These are phyloP conservation scores for Chaetomium fimeti DNA, from an alignment of 495 filamentous ascomycete genomes.

Conservation along the genomic window DNA sequence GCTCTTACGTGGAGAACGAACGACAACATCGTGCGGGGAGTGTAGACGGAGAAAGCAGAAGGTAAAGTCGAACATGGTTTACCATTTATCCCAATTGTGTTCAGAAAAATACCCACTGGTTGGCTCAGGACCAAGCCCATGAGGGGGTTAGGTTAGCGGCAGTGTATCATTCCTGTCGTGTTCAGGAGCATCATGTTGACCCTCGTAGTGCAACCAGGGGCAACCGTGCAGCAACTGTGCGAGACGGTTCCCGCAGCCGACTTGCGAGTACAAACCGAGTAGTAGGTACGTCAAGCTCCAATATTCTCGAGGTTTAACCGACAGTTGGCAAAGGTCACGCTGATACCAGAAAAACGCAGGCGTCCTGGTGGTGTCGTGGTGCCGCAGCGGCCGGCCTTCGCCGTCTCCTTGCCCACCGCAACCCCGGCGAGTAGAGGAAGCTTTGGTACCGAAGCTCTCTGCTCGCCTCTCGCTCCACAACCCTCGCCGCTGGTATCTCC, in stretches of 20 bases:
- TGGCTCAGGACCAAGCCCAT: not conserved
- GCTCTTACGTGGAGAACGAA: constrained; percentile 37
- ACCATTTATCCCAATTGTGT: not conserved
- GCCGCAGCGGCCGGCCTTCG: constrained; percentile 29
- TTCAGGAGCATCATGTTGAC: constrained; percentile 9
- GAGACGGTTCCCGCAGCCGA: constrained; percentile 40
- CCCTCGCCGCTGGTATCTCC: constrained; percentile 19
- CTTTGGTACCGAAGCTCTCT: constrained; percentile 9
- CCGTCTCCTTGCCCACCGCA: constrained; percentile 27
- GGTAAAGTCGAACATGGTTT: constrained; percentile 25
- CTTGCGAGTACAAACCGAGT: constrained; percentile 39
- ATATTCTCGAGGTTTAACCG: not conserved
- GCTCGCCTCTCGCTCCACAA: constrained; percentile 16
- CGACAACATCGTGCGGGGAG: constrained; percentile 42
- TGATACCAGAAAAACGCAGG: constrained; percentile 22
- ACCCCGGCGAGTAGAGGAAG: constrained; percentile 10
- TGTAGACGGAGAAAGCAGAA: constrained; percentile 44
- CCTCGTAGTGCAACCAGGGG: constrained; percentile 40
- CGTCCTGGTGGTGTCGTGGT: constrained; percentile 22
- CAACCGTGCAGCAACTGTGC: constrained; percentile 44
- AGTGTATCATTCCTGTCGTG: not conserved
- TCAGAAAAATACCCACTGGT: not conserved
- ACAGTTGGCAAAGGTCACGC: not conserved
- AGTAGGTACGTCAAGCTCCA: constrained; percentile 30
- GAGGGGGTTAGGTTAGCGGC: not conserved